These are phyloP conservation scores for Nothopassalora personata DNA, from an alignment of 2,329 filamentous ascomycete genomes.

Conservation along the genomic window DNA sequence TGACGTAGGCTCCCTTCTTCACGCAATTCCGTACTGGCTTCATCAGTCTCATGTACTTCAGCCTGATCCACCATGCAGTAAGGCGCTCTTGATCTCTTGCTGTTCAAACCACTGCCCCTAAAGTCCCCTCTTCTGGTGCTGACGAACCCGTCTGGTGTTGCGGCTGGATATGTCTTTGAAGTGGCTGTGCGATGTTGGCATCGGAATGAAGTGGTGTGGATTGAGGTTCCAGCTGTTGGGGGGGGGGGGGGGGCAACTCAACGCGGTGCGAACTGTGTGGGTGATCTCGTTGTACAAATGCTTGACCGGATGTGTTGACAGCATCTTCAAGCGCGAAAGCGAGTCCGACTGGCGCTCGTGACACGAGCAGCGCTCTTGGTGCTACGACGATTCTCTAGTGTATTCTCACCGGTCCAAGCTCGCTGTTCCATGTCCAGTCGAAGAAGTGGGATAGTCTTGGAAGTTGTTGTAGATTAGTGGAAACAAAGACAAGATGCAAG, in stretches of 20 bases:
- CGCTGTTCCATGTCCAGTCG: not conserved
- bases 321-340: not conserved
- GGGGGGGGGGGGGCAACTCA: too few species aligned
- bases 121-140: too few species aligned
- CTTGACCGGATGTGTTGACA: not conserved
- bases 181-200: too few species aligned
- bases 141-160: too few species aligned
- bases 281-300: not conserved
- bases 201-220: not conserved
- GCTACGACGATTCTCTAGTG: not conserved
- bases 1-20: too few species aligned
- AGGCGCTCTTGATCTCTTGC: too few species aligned
- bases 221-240: not conserved
- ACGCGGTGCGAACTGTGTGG: not conserved
- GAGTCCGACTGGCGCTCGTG: not conserved
- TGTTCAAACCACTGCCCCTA: too few species aligned
- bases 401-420: not conserved
- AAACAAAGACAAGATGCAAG: not conserved
- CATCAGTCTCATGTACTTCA: too few species aligned
- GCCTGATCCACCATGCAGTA: too few species aligned
- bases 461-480: not conserved
- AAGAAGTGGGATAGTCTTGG: not conserved
- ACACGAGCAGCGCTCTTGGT: not conserved
- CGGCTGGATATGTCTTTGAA: too few species aligned
- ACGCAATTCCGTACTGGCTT: too few species aligned